These are phyloP conservation scores for Plasmodium inui DNA, from an alignment of 169 alveolate species.

Conservation along the genomic window DNA sequence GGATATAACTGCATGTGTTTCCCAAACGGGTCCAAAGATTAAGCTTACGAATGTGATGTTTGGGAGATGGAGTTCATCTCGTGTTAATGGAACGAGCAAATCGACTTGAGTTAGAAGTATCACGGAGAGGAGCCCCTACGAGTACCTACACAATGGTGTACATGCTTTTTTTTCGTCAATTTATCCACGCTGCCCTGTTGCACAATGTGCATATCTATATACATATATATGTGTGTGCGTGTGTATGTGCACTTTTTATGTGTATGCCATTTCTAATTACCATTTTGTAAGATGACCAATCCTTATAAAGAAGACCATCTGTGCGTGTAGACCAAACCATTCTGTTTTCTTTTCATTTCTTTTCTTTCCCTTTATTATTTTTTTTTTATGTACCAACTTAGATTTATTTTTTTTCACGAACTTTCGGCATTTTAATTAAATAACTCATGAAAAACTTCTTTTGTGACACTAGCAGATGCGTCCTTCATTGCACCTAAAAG, in stretches of 20 bases:
- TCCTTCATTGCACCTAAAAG: background rate
- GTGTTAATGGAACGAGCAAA: background rate
- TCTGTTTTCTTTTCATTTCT: background rate
- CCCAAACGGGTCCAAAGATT: background rate
- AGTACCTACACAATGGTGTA: background rate
- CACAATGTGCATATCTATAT: background rate
- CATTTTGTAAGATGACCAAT: slow-evolving; percentile 4
- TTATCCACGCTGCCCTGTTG: background rate
- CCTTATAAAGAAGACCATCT: background rate
- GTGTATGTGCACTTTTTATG: background rate
- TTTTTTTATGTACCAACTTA: background rate
- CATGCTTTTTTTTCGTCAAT: background rate
- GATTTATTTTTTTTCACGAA: background rate
- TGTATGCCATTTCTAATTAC: background rate
- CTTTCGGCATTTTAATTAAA: background rate
- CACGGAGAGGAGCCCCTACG: background rate
- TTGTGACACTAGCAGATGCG: background rate
- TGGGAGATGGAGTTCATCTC: background rate
- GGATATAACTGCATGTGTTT: background rate
- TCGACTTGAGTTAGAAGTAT: background rate
- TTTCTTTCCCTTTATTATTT: background rate
- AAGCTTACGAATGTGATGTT: background rate
- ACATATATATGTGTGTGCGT: background rate
- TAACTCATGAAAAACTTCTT: background rate
- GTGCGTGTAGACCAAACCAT: background rate